Evolutionary conservation across 2,329 filamentous ascomycete species (phyloP).

Genomic region (Fusarium ambrosium): DNA sequence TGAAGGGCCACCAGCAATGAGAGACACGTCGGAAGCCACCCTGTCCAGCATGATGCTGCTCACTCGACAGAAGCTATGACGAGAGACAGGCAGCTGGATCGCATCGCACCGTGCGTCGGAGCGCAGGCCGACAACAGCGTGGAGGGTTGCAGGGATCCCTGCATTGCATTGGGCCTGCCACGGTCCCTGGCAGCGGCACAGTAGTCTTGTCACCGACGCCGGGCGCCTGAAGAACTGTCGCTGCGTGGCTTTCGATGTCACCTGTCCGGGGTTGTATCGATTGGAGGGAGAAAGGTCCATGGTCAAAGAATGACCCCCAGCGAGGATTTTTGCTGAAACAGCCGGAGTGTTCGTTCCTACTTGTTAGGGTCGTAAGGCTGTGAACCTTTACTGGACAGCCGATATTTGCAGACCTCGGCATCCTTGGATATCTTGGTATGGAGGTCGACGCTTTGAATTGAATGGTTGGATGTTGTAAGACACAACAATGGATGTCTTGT

Average conservation of each 20-base stretch:
- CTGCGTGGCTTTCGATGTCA: slow-evolving; percentile 25
- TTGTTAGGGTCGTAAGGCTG: background rate
- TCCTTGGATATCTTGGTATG: slow-evolving; percentile 7
- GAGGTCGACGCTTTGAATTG: slow-evolving; percentile 2
- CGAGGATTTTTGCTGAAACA: slow-evolving; percentile 1
- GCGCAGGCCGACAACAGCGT: slow-evolving; percentile 28
- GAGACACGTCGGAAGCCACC: background rate
- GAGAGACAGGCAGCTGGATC: slow-evolving; percentile 19
- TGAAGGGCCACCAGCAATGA: background rate
- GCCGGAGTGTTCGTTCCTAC: slow-evolving; percentile 25
- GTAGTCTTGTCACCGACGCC: slow-evolving; percentile 22
- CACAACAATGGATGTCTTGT: background rate
- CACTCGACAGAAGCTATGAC: slow-evolving; percentile 13
- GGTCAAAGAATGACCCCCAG: background rate
- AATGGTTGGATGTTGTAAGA: background rate
- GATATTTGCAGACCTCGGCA: slow-evolving; percentile 1
- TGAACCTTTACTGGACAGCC: slow-evolving; percentile 11
- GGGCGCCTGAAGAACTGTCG: slow-evolving; percentile 19
- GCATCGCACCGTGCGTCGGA: slow-evolving; percentile 36
- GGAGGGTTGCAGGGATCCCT: slow-evolving; percentile 37
- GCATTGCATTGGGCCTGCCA: slow-evolving; percentile 39
- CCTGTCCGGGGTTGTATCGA: background rate
- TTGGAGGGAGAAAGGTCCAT: background rate
- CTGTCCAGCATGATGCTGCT: slow-evolving; percentile 2
- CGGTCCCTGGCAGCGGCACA: slow-evolving; percentile 40